Evolutionary conservation across 2,329 filamentous ascomycete species (phyloP).

Genomic region (Ophiostoma fasciatum): DNA sequence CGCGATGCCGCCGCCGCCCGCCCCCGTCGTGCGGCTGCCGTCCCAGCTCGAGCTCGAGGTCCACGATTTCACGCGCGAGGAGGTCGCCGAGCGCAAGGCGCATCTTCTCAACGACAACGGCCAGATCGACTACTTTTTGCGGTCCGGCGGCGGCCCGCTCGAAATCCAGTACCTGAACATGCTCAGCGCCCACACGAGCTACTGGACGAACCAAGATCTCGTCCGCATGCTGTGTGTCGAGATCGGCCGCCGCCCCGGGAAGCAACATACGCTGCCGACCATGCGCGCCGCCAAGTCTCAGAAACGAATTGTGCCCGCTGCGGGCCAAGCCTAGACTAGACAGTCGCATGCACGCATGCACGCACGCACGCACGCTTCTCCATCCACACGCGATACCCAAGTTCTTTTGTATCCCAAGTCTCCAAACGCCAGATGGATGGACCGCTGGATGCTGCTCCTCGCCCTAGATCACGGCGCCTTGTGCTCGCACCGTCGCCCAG

Average conservation of each 20-base stretch:
- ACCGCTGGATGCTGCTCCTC: too few species aligned
- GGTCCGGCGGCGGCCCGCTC: constrained; percentile 69
- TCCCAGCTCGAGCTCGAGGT: constrained; percentile 81
- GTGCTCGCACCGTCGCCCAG: too few species aligned
- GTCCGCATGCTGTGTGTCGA: constrained; percentile 83
- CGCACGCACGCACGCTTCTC: too few species aligned
- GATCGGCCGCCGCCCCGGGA: constrained; percentile 61
- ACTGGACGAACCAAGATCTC: constrained; percentile 81
- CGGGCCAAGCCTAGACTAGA: too few species aligned
- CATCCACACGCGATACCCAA: too few species aligned
- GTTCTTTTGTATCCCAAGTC: too few species aligned
- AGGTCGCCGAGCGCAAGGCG: constrained; percentile 80
- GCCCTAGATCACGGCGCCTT: too few species aligned
- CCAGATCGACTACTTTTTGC: constrained; percentile 82
- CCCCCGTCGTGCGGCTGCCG: constrained; percentile 30
- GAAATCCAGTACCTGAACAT: constrained; percentile 97
- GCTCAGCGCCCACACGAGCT: constrained; percentile 87
- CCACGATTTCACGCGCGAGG: constrained; percentile 85
- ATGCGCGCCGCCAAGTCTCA: constrained; percentile 43
- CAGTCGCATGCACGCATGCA: too few species aligned
- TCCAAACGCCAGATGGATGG: too few species aligned
- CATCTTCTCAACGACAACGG: constrained; percentile 88
- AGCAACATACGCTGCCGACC: constrained; percentile 37
- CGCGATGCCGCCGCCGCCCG: constrained; percentile 18
- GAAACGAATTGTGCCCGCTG: constrained; percentile 25